Percentiles rank a stretch among this genome's conserved stretches.
Conservation (phyloP, 2,329 filamentous ascomycete genomes). For the Colletotrichum sp. region DNA sequence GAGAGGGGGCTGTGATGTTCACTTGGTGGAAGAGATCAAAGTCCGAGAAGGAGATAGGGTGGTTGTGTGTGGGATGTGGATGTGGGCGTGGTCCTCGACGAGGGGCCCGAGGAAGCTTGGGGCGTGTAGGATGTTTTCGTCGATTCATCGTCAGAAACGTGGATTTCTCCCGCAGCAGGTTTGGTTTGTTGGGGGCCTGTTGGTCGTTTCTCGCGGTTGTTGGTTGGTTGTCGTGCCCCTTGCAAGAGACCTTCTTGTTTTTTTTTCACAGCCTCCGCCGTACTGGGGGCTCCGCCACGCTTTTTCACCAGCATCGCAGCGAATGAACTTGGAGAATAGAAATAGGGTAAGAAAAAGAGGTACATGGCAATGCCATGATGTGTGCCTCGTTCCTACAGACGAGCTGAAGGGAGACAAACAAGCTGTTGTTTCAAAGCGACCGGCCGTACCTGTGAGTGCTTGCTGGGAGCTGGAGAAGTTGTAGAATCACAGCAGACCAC, state of each 20-base stretch:
- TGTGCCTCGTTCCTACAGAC: constrained; percentile 3
- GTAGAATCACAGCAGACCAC: background rate
- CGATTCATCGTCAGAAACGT: background rate
- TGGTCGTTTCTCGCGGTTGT: background rate
- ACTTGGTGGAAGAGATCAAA: background rate
- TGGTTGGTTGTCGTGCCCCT: background rate
- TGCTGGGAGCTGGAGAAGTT: background rate
- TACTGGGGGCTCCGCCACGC: background rate
- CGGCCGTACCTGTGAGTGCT: background rate
- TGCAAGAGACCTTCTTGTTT: background rate
- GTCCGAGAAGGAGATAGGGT: background rate
- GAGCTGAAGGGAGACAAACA: background rate
- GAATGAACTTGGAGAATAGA: background rate
- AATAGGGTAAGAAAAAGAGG: background rate
- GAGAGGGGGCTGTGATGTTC: background rate
- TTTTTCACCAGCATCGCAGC: background rate
- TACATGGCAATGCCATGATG: background rate
- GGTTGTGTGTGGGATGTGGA: background rate
- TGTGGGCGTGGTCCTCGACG: background rate
- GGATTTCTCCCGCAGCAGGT: background rate
- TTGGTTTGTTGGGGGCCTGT: background rate
- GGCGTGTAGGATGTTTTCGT: background rate
- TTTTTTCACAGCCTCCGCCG: constrained; percentile 11
- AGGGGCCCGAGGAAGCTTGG: background rate
- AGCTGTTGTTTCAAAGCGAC: background rate